Base-by-base conservation (phyloP, 768 basidiomycete genomes). In the Kwoniella botswanensis region DNA sequence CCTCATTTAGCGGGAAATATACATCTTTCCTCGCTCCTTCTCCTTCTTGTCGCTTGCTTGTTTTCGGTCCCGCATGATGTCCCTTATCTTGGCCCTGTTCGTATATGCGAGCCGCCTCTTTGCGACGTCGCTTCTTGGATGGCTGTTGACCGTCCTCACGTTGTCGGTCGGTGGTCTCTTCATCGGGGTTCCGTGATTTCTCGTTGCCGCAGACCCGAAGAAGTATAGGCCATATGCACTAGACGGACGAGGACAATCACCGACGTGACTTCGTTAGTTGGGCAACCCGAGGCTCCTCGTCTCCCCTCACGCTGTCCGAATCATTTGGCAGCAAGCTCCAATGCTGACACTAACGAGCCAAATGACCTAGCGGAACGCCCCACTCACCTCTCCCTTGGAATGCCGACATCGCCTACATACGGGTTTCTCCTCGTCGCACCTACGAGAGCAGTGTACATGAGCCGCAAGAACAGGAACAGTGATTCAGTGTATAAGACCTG, bases 341-440 rank as follows among this genome's bases (percentile, higher is more conserved):
- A 4, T 6, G 35, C 35, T 9, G 35, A 35, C 35, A 4, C 35
- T 35, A 6, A 35, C 35, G 7, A 3, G 35, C 35, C 35, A 35
- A 35, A 35, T 35, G 35, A 35, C 35, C 35, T 35, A 35, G 35
- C 35, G 35, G 35, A 35, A 35, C 35, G 35, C 35, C 35, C 4
- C 4, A 35, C 35, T 35, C 35, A 54, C 63, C 50, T 64, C 26
- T 18, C 63, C 52, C 21, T 50, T 52, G 26, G 63, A 29, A 35
- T 64, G 63, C 26, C 50, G 22, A 15, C 63, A 64, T 35, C 63
- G 18, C 46, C 52, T 10, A 54, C 63, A 64, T 4, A 50, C 52
- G 6, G 63, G 63, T 29, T 64, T 64, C 63, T 64, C 63, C 46
- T 64, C 63, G 26, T 64, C 63, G 50, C 63, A 63, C 62, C 62